Conservation (phyloP, 768 basidiomycete genomes). For the Agaricus subrufescens region DNA sequence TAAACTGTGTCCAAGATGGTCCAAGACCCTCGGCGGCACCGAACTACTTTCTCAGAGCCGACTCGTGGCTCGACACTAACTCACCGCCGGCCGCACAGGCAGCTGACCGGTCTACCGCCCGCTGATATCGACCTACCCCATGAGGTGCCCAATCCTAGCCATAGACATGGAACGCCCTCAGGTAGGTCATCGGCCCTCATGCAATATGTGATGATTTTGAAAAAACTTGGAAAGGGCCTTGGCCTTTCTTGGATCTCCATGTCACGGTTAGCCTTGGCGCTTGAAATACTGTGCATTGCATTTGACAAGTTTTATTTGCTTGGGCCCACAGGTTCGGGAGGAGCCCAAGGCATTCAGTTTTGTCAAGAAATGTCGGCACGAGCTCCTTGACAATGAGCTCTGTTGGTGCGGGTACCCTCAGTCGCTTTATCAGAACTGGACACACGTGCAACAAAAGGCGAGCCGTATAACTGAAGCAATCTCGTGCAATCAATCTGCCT, state of each 20-base stretch:
- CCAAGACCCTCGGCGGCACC: neutral
- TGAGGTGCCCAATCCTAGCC: constrained; percentile 9
- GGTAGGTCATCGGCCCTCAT: neutral
- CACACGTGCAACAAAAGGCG: constrained; percentile 27
- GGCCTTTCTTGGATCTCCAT: constrained; percentile 10
- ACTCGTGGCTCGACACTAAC: neutral
- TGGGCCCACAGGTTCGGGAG: neutral
- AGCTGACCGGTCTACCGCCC: neutral
- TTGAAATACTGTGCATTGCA: neutral
- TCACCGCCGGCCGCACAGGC: neutral
- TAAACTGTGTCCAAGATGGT: constrained; percentile 1
- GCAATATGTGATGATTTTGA: neutral
- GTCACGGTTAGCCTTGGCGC: neutral
- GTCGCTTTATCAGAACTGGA: constrained; percentile 47
- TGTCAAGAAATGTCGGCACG: neutral
- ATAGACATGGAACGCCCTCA: constrained; percentile 9
- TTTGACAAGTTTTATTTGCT: neutral
- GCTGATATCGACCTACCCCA: constrained; percentile 1
- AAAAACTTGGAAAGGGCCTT: neutral
- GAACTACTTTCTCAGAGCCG: neutral
- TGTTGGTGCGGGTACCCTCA: constrained; percentile 33
- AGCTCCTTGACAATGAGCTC: constrained; percentile 19
- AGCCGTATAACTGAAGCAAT: constrained; percentile 29
- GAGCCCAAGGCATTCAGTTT: neutral
- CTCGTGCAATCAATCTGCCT: constrained; percentile 12